phyloP scores from a whole-genome alignment of 2,329 filamentous ascomycete species.

The Fusarium sp. region DNA sequence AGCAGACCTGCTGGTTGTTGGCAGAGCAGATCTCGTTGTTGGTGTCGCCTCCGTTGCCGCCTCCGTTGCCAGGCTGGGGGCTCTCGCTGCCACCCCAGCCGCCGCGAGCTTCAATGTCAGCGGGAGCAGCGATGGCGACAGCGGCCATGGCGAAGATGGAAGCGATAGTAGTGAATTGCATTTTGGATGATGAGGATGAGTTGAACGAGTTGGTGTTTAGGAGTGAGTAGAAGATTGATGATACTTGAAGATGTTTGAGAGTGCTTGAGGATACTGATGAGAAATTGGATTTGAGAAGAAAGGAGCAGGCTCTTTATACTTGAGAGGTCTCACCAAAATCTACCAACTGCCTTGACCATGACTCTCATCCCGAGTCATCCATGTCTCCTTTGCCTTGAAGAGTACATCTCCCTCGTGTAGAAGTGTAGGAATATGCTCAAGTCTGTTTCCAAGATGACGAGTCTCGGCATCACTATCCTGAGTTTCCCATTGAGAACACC shows the following conservation, averaged over 20 bases:
- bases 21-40: slow-evolving; percentile 10
- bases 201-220: slow-evolving; percentile 1
- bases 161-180: slow-evolving; percentile 38
- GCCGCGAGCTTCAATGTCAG: slow-evolving; percentile 22
- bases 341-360: background rate
- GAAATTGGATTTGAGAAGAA: slow-evolving; percentile 6
- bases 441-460: background rate
- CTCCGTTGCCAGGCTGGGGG: background rate
- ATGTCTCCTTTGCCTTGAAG: background rate
- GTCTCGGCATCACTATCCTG: background rate
- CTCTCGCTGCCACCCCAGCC: background rate
- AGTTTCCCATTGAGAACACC: background rate
- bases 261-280: slow-evolving; percentile 5
- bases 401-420: background rate
- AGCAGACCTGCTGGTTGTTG: slow-evolving; percentile 32
- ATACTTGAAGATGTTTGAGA: slow-evolving; percentile 12
- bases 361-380: background rate
- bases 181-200: slow-evolving; percentile 21
- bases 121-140: slow-evolving; percentile 30
- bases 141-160: slow-evolving; percentile 31
- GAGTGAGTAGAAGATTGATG: slow-evolving; percentile 8
- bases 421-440: background rate
- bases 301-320: slow-evolving; percentile 27
- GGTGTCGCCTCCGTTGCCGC: background rate
- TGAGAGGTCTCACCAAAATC: background rate